A percentile compares a stretch with the other conserved stretches of the same genome.
Evolutionary conservation across 805 yeast species (phyloP).

Genomic region (Candida adriatica): DNA sequence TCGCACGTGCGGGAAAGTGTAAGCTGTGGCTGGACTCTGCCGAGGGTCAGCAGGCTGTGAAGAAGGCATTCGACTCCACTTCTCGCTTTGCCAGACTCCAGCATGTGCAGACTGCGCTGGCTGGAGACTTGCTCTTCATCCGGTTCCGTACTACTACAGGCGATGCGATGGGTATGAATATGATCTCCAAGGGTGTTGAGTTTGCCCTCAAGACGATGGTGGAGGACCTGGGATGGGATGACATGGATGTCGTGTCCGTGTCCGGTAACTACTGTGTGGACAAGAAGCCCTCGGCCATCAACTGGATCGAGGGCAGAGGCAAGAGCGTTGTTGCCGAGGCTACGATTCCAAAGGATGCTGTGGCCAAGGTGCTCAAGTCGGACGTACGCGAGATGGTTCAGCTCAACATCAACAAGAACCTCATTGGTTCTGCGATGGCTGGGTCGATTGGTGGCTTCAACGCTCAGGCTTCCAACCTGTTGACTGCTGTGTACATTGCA

Average conservation of each 20-base stretch:
- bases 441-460: conserved; percentile 97
- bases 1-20: conserved; percentile 87
- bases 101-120: conserved; percentile 85
- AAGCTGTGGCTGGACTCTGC: conserved; percentile 94
- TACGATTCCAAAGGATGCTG: conserved; percentile 74
- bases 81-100: conserved; percentile 95
- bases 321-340: conserved; percentile 97
- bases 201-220: conserved; percentile 76
- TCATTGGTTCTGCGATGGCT: conserved; percentile 97
- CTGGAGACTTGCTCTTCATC: conserved; percentile 82
- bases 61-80: conserved; percentile 90
- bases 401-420: conserved; percentile 80
- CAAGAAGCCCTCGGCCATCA: conserved; percentile 95
- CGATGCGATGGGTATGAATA: conserved; percentile 99
- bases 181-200: conserved; percentile 98
- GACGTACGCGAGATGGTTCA: conserved; percentile 90
- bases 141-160: conserved; percentile 99
- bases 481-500: conserved; percentile 91
- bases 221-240: conserved; percentile 85
- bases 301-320: conserved; percentile 99
- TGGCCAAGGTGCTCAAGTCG: conserved; percentile 76
- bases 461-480: conserved; percentile 96
- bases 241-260: conserved; percentile 87
- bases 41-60: conserved; percentile 78
- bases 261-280: conserved; percentile 98